These are phyloP conservation scores for Nemophila menziesii DNA, from an alignment of 257 asterid species.

Conservation along the genomic window DNA sequence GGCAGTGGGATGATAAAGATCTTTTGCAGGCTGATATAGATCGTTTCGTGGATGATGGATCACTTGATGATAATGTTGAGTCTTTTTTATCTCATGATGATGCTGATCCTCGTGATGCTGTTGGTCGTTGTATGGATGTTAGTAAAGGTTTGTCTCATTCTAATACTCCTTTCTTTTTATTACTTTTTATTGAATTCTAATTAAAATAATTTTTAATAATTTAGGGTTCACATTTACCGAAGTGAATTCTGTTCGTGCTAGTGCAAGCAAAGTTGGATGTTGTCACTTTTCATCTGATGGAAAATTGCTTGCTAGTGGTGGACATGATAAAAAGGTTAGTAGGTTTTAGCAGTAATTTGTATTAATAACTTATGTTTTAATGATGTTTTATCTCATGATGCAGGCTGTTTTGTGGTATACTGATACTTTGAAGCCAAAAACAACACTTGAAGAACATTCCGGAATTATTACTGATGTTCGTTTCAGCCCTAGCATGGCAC, in stretches of 20 bases:
- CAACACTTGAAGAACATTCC: constrained; percentile 88
- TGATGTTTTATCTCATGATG: constrained; percentile 17
- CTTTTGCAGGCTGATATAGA: constrained; percentile 92
- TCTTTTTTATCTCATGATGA: constrained; percentile 89
- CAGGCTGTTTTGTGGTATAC: constrained; percentile 89
- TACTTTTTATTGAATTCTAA: neutral
- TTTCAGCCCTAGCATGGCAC: constrained; percentile 94
- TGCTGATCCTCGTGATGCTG: constrained; percentile 80
- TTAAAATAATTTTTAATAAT: too few species aligned
- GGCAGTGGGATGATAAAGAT: constrained; percentile 98
- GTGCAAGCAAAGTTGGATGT: constrained; percentile 68
- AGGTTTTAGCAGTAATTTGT: neutral
- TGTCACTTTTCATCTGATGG: constrained; percentile 98
- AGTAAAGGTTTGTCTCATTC: constrained; percentile 54
- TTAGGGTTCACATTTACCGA: constrained; percentile 86
- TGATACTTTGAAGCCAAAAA: constrained; percentile 60
- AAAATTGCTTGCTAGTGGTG: constrained; percentile 89
- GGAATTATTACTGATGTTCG: constrained; percentile 78
- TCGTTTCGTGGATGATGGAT: constrained; percentile 94
- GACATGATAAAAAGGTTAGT: constrained; percentile 88
- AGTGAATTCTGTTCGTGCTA: constrained; percentile 61
- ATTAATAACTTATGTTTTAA: constrained; percentile 1
- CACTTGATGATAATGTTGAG: constrained; percentile 89
- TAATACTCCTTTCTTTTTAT: neutral
- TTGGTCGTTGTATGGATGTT: constrained; percentile 83